A percentile compares a stretch with the other conserved stretches of the same genome.
phyloP scores from a whole-genome alignment of 768 basidiomycete species.

The Chalciporus sphaerocephalus region DNA sequence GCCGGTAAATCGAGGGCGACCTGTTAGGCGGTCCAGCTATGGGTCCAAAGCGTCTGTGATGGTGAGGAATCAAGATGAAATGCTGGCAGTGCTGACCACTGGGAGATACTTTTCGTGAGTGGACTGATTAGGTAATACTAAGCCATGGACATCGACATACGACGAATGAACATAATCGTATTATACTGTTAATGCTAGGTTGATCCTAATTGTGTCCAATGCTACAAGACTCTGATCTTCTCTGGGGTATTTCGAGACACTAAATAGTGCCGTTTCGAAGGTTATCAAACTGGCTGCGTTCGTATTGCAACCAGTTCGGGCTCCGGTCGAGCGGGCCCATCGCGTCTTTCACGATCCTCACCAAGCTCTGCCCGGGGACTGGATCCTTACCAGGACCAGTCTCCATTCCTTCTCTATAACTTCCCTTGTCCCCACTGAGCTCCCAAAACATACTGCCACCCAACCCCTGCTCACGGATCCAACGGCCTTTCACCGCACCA shows the following conservation, averaged over 20 bases:
- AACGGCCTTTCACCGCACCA: constrained; percentile 71
- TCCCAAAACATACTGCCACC: constrained; percentile 97
- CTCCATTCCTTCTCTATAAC: constrained; percentile 66
- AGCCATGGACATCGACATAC: too few relatives aligned
- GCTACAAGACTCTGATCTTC: neutral
- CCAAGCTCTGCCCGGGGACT: constrained; percentile 65
- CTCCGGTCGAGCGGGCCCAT: constrained; percentile 70
- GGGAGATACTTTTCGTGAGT: neutral
- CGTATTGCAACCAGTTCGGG: constrained; percentile 81
- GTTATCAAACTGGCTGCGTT: constrained; percentile 75
- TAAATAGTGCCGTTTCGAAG: constrained; percentile 61
- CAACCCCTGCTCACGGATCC: constrained; percentile 69
- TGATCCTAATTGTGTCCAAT: neutral
- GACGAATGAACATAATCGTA: neutral
- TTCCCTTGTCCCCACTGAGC: constrained; percentile 80
- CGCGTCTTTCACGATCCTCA: constrained; percentile 69
- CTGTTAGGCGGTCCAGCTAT: neutral
- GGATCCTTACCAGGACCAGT: constrained; percentile 68
- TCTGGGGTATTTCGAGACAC: neutral
- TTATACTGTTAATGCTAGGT: neutral
- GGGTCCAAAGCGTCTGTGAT: neutral
- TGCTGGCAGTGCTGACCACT: too few relatives aligned
- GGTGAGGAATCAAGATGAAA: neutral
- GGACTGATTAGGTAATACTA: neutral
- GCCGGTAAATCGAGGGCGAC: neutral